Conservation (phyloP, 225 moss, liverwort and hornwort genomes). For the Marchantia paleacea region DNA sequence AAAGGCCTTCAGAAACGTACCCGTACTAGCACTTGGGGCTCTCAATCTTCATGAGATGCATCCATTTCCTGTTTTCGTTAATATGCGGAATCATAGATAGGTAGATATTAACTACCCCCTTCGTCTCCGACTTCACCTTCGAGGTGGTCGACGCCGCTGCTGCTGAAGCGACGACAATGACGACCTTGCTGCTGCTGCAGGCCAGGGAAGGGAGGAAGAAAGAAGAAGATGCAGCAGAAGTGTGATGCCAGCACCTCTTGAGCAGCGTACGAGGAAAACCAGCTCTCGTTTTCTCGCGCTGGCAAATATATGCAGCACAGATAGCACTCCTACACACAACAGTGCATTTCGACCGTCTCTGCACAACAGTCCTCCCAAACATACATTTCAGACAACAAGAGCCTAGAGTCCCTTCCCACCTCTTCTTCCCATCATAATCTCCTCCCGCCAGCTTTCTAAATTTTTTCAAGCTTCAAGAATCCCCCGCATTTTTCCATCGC, state of each 20-base stretch:
- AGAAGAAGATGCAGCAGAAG: neutral
- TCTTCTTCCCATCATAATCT: neutral
- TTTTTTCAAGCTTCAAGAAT: conserved; percentile 45
- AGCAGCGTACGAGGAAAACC: neutral
- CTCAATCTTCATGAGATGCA: neutral
- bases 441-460: conserved; percentile 11
- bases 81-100: neutral
- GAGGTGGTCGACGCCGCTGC: neutral
- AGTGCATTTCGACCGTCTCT: conserved; percentile 2
- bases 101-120: neutral
- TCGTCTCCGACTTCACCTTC: neutral
- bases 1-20: neutral
- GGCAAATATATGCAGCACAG: neutral
- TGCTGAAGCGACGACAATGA: neutral
- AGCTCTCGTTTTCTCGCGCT: neutral
- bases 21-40: neutral
- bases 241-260: neutral
- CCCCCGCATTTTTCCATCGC: conserved; percentile 23
- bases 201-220: neutral
- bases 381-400: neutral
- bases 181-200: neutral
- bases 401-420: conserved; percentile 8
- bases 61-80: conserved; percentile 2
- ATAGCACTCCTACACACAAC: neutral
- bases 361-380: neutral